Evolutionary conservation across 768 basidiomycete genomes (phyloP), one percentile per base, ranked within the genome.

Genomic region (Tricholoma terreum): DNA sequence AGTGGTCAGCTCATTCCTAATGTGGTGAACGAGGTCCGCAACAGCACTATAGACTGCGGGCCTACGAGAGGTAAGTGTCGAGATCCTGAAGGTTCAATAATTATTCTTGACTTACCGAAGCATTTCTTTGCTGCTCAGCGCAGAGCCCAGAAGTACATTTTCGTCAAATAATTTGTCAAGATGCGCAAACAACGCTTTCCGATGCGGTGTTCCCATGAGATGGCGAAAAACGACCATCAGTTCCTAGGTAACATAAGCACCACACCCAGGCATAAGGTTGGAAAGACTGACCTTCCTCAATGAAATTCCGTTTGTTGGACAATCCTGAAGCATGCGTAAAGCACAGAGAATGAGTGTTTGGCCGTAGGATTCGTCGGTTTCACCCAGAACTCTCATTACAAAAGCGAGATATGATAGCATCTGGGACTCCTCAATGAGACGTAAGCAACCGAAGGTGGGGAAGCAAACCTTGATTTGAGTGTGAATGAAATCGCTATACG

Each of bases 81-180:
- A 31, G 24, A 30, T 33, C 1, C 24, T 4, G 4, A 14, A 49
- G 15, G n/a, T 40, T 19, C 42, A 14, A 10, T 15, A 43, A 22
- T 11, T 15, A 8, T 30, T 15, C 9, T 33, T 46, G 36, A 55
- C 55, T 7, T 58, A 89, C 90, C 92, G 80, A 38, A 97, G 80
- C 46, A 86, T 86, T 73, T 99, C 96, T 67, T 88, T 85, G 61
- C 87, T 88, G 0, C 90, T 89, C 31, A 96, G 78, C 4, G 90
- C 87, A 1, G 81, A 84, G 1, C 97, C 97, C 31, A 98, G 80
- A 6, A 99, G 75, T 12, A 98, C 92, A 42, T 82, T 83, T 65
- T 98, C 96, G 61, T 98, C 87, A 31, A 98, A 83, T 17, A 99
- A 80, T 64, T 92, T 91, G 71, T 96, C 92, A 48, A 98, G 81